A percentile compares a stretch with the other conserved stretches of the same genome.
phyloP scores from a whole-genome alignment of 306 rosid genomes.

The Dryas octopetala region DNA sequence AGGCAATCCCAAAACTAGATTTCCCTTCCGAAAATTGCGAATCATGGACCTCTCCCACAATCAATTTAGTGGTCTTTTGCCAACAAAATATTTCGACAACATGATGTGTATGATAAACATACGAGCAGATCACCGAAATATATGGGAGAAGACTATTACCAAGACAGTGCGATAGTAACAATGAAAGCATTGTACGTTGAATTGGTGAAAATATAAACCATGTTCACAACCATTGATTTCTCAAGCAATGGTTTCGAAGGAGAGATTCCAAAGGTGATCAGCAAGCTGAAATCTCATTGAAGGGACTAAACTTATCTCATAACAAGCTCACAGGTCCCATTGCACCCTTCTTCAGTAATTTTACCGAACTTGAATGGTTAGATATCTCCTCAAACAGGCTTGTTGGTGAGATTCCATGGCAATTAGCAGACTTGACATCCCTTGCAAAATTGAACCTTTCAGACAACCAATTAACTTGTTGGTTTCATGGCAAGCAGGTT shows the following conservation, averaged over 20 bases:
- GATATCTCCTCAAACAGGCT: not conserved
- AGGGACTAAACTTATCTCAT: not conserved
- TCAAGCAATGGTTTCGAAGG: not conserved
- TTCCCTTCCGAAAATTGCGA: conserved; percentile 6
- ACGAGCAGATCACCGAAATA: not conserved
- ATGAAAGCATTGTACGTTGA: conserved; percentile 2
- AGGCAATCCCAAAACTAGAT: not conserved
- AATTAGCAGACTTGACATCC: too few relatives aligned
- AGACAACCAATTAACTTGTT: too few relatives aligned
- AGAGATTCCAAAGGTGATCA: not conserved
- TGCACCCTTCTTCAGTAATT: not conserved
- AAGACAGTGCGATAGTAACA: not conserved
- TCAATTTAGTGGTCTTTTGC: conserved; percentile 11
- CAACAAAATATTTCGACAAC: not conserved
- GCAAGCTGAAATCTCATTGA: conserved; percentile 1
- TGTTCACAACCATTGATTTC: conserved; percentile 12
- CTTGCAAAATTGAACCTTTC: too few relatives aligned
- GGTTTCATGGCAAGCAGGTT: not conserved
- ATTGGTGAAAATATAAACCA: not conserved
- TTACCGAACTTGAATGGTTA: not conserved
- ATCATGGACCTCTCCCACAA: conserved; percentile 17
- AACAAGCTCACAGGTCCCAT: not conserved
- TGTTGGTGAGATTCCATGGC: too few relatives aligned
- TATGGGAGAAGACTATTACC: not conserved
- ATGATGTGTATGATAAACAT: not conserved